These are phyloP conservation scores for Mariannaea elegans DNA, from an alignment of 2,329 filamentous ascomycete species.

Conservation along the genomic window DNA sequence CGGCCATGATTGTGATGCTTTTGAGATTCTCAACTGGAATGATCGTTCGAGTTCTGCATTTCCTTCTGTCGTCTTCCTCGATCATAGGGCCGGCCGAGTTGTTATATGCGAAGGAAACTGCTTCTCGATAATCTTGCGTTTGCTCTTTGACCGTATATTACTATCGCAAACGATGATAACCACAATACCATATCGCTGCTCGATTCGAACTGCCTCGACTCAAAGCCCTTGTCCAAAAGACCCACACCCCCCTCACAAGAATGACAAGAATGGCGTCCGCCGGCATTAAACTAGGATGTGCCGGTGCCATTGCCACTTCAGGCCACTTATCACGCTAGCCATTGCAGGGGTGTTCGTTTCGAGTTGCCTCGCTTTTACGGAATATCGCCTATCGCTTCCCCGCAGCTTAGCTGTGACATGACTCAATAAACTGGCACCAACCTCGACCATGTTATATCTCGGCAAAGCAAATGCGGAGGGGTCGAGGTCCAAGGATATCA, in stretches of 20 bases:
- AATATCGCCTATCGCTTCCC: neutral
- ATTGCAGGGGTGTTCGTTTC: neutral
- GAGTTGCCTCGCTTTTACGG: neutral
- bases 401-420: neutral
- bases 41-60: neutral
- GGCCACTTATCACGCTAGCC: neutral
- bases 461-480: neutral
- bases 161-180: neutral
- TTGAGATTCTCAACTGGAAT: neutral
- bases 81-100: neutral
- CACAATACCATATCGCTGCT: neutral
- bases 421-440: neutral
- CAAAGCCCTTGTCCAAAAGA: neutral
- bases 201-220: neutral
- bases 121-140: neutral
- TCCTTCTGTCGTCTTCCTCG: neutral
- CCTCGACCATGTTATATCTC: neutral
- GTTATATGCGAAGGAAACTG: neutral
- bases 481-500: neutral
- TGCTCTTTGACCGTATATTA: neutral
- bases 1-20: neutral
- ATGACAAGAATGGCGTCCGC: too few relatives aligned
- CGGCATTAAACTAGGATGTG: neutral
- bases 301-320: neutral
- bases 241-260: neutral